Percentiles rank a stretch among this genome's conserved stretches.
Conservation (phyloP, 306 rosid species). For the Biancaea sappan region DNA sequence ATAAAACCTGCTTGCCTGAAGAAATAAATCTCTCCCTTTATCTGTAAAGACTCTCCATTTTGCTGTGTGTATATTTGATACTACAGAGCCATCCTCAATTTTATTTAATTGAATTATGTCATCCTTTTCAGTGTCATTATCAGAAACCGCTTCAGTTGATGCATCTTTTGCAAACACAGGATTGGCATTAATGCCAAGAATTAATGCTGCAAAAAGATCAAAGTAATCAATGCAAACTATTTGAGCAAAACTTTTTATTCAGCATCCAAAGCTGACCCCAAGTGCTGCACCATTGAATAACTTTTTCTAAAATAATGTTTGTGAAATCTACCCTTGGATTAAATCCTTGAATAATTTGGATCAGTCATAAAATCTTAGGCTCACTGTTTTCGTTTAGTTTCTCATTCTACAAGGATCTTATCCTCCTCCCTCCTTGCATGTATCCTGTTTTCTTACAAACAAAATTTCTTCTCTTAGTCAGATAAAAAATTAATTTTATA, state of each 20-base stretch:
- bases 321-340: slow-evolving; percentile 10
- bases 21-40: slow-evolving; percentile 70
- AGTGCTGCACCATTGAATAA: background rate
- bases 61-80: slow-evolving; percentile 87
- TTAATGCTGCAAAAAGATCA: slow-evolving; percentile 48
- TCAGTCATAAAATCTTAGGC: background rate
- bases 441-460: background rate
- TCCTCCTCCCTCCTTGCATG: background rate
- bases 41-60: slow-evolving; percentile 97
- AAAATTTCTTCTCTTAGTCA: background rate
- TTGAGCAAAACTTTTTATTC: slow-evolving; percentile 15
- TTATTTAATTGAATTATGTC: slow-evolving; percentile 51
- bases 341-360: slow-evolving; percentile 16
- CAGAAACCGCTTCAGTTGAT: slow-evolving; percentile 45
- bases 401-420: background rate
- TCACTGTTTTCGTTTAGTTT: background rate
- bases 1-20: slow-evolving; percentile 60
- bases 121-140: slow-evolving; percentile 42
- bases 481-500: background rate
- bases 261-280: background rate
- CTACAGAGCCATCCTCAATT: slow-evolving; percentile 84
- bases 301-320: background rate
- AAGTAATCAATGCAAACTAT: slow-evolving; percentile 30
- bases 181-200: slow-evolving; percentile 65
- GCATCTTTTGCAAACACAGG: slow-evolving; percentile 68